These are phyloP conservation scores for Quercus rubra DNA, from an alignment of 306 rosid genomes.

Conservation along the genomic window DNA sequence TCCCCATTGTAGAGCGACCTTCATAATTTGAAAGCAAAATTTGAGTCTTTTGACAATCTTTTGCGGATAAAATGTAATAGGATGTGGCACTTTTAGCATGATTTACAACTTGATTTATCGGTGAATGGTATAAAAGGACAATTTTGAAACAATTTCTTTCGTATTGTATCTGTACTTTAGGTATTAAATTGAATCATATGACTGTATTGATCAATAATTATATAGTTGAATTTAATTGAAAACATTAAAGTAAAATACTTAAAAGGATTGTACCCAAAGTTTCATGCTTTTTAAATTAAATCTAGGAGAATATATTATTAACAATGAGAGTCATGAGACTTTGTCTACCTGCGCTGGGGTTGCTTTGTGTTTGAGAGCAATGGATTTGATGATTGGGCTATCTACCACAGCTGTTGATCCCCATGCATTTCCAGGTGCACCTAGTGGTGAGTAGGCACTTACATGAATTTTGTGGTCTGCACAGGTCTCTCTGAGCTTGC, in stretches of 20 bases:
- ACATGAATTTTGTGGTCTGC: slow-evolving; percentile 63
- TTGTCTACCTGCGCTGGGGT: slow-evolving; percentile 72
- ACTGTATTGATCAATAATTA: no score
- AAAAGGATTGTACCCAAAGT: no score
- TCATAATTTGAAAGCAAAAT: background rate
- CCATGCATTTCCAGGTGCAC: slow-evolving; percentile 92
- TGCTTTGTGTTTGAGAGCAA: slow-evolving; percentile 59
- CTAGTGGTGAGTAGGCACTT: slow-evolving; percentile 89
- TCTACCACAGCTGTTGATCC: slow-evolving; percentile 77
- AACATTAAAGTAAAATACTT: no score
- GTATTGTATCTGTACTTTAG: no score
- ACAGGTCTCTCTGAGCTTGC: slow-evolving; percentile 53
- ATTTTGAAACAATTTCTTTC: no score
- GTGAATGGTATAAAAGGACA: no score
- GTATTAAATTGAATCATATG: no score
- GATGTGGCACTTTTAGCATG: no score
- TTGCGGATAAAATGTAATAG: background rate
- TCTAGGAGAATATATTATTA: no score
- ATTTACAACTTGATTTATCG: no score
- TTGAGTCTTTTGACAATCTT: background rate
- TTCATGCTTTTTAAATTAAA: no score
- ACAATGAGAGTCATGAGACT: background rate
- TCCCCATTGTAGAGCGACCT: slow-evolving; percentile 88
- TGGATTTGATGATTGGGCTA: slow-evolving; percentile 52
- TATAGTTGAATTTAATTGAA: no score